phyloP scores from a whole-genome alignment of 345 rosid species.

The Cochlearia excelsa region DNA sequence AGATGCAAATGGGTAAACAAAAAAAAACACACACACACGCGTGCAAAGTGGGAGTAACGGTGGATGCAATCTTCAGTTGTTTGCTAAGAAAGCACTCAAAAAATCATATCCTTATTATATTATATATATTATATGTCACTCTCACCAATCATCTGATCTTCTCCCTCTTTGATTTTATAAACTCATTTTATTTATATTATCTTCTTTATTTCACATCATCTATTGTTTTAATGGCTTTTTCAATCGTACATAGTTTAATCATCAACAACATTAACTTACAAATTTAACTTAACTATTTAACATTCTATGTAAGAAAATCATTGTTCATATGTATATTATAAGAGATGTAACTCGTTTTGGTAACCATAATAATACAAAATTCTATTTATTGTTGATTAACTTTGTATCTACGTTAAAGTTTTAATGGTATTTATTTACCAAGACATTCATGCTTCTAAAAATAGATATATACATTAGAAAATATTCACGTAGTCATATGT shows the following conservation, averaged over 20 bases:
- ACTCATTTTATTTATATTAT: conserved; percentile 31
- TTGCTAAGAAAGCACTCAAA: conserved; percentile 38
- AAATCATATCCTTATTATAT: conserved; percentile 6
- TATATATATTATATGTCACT: conserved; percentile 15
- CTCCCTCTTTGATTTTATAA: conserved; percentile 9
- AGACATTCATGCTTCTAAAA: too few species aligned
- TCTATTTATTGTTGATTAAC: too few species aligned
- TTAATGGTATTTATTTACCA: too few species aligned
- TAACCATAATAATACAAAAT: too few species aligned
- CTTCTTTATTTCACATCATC: conserved; percentile 26
- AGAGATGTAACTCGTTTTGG: too few species aligned
- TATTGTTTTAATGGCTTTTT: neutral
- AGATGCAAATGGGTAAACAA: conserved; percentile 12
- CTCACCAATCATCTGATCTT: conserved; percentile 27
- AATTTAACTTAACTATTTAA: too few species aligned
- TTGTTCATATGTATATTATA: too few species aligned
- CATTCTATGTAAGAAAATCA: too few species aligned
- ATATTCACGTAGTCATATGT: too few species aligned
- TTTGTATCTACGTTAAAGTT: too few species aligned
- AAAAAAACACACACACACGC: conserved; percentile 32
- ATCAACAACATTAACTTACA: too few species aligned
- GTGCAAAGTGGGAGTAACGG: conserved; percentile 39
- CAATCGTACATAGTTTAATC: neutral
- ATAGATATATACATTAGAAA: too few species aligned
- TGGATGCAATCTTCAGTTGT: conserved; percentile 36